phyloP scores from a whole-genome alignment of 192 early-diverging fungal genomes.

The Gryganskiella cystojenkinii region DNA sequence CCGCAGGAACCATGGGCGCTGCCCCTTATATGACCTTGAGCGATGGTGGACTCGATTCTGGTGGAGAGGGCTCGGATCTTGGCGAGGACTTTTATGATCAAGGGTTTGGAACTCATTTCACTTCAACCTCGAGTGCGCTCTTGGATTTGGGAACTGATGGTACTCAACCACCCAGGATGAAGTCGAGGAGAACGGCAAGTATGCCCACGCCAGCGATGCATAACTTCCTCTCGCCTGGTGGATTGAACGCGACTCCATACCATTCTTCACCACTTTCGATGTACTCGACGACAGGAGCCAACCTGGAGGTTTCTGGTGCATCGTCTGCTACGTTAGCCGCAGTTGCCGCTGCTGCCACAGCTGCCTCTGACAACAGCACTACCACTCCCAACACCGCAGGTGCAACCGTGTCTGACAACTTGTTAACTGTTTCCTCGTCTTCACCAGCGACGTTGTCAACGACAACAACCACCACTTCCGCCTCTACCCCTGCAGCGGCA shows the following conservation, averaged over 20 bases:
- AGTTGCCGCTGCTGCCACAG: constrained; percentile 28
- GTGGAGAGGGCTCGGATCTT: constrained; percentile 35
- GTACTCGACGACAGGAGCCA: constrained; percentile 45
- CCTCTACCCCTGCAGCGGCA: constrained; percentile 6
- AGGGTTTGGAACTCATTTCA: constrained; percentile 26
- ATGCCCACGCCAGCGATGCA: constrained; percentile 51
- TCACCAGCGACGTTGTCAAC: constrained; percentile 11
- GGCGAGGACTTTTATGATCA: constrained; percentile 50
- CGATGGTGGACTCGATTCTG: constrained; percentile 46
- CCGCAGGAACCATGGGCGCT: constrained; percentile 38
- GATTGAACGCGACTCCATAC: constrained; percentile 36
- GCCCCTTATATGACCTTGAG: constrained; percentile 35
- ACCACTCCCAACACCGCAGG: neutral
- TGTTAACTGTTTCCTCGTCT: neutral
- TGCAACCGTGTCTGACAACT: neutral
- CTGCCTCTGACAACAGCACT: constrained; percentile 8
- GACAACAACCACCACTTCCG: constrained; percentile 1
- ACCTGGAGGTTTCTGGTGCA: constrained; percentile 22
- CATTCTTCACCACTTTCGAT: constrained; percentile 40
- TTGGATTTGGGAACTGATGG: constrained; percentile 42
- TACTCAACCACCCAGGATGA: constrained; percentile 21
- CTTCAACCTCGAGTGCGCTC: constrained; percentile 30
- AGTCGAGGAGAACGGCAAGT: constrained; percentile 44
- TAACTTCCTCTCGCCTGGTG: constrained; percentile 41
- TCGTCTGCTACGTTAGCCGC: constrained; percentile 22